Evolutionary conservation across 2,329 filamentous ascomycete genomes (phyloP), one percentile per base, ranked within the genome.

Genomic region (Penicillium capsulatum): DNA sequence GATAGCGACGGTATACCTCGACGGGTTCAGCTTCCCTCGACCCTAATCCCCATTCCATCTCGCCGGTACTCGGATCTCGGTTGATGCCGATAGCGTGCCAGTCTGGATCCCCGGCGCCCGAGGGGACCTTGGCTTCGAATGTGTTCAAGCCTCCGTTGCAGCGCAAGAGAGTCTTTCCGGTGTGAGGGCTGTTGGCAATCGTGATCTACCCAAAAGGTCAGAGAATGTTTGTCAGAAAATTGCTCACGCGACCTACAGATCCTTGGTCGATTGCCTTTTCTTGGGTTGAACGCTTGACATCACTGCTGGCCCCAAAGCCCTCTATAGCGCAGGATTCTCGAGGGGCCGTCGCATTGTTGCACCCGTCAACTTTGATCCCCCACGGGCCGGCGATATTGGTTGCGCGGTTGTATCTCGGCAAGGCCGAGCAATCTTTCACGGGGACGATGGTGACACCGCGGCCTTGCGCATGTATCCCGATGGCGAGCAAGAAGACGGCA

Each of bases 31-130:
- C 14, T 1, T 41, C 9, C 6, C 34, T 33, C 3, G 35, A 16
- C 9, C 34, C 22, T 3, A 42, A 17, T 27, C 47, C 45, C 47
- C 42, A 50, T 31, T 43, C 42, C 9, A 50, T 42, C 15, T 42
- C 36, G 3, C 36, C 37, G 1, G 45, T 45, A n/a, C 22, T 38
- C 1, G 36, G 22, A 19, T 43, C 31, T 19, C 36, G 30, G 15
- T 42, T 27, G 26, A 50, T 39, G 0, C 39, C 42, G 26, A 50
- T 32, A 5, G 45, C 35, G 8, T 48, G 47, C 47, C 47, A 50
- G 4, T 45, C 37, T 3, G 36, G 19, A 10, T 34, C 35, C 3
- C 45, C 42, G 1, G 37, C 32, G 7, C 45, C 45, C 1, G 36
- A 48, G 6, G 42, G 45, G 2, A 50, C 41, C 11, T 34, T 22